These are phyloP conservation scores for Fragaria vesca DNA, from an alignment of 306 rosid genomes.

Conservation along the genomic window DNA sequence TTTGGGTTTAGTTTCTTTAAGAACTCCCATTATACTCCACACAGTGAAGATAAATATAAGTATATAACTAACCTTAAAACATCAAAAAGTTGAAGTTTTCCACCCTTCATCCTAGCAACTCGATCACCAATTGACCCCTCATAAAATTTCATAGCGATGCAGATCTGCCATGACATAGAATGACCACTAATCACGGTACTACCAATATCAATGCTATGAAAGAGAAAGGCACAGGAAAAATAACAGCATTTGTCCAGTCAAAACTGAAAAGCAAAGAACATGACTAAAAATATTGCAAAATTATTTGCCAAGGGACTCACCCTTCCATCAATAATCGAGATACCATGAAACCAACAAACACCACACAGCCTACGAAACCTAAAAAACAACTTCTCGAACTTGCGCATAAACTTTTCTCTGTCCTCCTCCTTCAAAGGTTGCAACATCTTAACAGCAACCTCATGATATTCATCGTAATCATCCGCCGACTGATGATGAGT, in stretches of 20 bases:
- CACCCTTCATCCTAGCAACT: constrained; percentile 69
- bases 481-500: constrained; percentile 77
- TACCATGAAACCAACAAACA: constrained; percentile 67
- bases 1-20: neutral
- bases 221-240: neutral
- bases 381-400: constrained; percentile 46
- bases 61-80: constrained; percentile 50
- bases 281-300: neutral
- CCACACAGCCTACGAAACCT: constrained; percentile 46
- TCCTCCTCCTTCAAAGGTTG: constrained; percentile 60
- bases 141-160: constrained; percentile 75
- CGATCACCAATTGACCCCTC: constrained; percentile 80
- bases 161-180: constrained; percentile 43
- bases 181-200: neutral
- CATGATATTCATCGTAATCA: constrained; percentile 75
- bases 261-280: neutral
- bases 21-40: neutral
- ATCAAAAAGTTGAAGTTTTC: constrained; percentile 56
- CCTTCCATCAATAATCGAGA: constrained; percentile 62
- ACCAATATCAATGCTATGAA: neutral
- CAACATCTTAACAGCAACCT: constrained; percentile 79
- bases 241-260: neutral
- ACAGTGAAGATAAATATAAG: neutral
- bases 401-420: constrained; percentile 37
- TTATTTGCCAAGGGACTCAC: constrained; percentile 29